Conservation (phyloP, 768 basidiomycete species). For the Hortiboletus campestris region DNA sequence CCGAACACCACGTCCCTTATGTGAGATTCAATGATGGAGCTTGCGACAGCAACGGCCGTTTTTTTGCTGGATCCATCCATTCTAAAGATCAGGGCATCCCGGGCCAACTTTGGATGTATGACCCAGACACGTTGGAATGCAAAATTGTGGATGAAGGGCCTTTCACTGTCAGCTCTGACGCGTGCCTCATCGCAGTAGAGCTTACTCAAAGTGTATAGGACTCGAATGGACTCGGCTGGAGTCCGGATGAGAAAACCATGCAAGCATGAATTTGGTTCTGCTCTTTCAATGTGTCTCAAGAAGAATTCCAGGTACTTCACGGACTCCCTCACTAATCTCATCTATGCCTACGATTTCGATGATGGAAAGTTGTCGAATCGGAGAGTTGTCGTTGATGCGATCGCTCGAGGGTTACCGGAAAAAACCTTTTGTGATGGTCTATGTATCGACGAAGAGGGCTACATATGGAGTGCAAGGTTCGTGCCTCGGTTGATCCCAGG, state of each 20-base stretch:
- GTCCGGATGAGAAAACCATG: conserved; percentile 20
- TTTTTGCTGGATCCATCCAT: conserved; percentile 62
- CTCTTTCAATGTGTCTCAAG: conserved; percentile 3
- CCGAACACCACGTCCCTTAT: conserved; percentile 38
- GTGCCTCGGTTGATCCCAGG: conserved; percentile 23
- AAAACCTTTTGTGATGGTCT: conserved; percentile 48
- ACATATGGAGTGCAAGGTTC: conserved; percentile 61
- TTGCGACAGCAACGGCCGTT: conserved; percentile 62
- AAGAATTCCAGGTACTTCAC: conserved; percentile 59
- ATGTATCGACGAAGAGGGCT: conserved; percentile 61
- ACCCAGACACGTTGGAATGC: conserved; percentile 48
- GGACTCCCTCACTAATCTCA: conserved; percentile 62
- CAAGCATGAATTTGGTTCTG: conserved; percentile 7
- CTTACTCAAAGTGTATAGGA: conserved; percentile 7
- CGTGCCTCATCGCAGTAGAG: not conserved
- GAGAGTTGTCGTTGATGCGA: conserved; percentile 25
- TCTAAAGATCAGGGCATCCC: conserved; percentile 49
- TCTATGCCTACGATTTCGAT: conserved; percentile 47
- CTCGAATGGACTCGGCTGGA: conserved; percentile 24
- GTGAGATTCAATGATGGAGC: conserved; percentile 66
- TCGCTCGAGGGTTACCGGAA: conserved; percentile 49
- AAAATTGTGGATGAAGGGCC: conserved; percentile 58
- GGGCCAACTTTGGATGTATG: conserved; percentile 59
- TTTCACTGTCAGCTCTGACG: conserved; percentile 51
- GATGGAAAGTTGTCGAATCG: conserved; percentile 44